A percentile compares a stretch with the other conserved stretches of the same genome.
Evolutionary conservation across 2,329 filamentous ascomycete genomes (phyloP).

Genomic region (Diaporthe australafricana): DNA sequence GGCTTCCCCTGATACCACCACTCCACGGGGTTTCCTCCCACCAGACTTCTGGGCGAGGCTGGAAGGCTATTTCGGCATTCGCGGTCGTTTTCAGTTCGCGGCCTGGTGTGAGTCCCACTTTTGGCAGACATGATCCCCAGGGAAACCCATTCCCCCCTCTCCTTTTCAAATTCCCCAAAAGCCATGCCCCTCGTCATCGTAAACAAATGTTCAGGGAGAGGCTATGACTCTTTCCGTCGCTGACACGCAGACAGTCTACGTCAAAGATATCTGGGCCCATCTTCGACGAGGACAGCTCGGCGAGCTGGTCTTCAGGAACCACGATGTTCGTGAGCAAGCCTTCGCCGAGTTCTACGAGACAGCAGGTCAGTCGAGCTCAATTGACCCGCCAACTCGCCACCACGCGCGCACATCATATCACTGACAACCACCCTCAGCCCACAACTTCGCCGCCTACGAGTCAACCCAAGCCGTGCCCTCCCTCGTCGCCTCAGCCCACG

Average conservation of each 20-base stretch:
- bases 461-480: slow-evolving; percentile 31
- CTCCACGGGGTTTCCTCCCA: neutral
- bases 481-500: slow-evolving; percentile 39
- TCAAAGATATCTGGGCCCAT: slow-evolving; percentile 16
- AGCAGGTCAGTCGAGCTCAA: neutral
- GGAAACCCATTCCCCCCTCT: neutral
- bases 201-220: neutral
- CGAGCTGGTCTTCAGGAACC: slow-evolving; percentile 13
- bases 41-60: slow-evolving; percentile 1
- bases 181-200: neutral
- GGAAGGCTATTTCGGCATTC: neutral
- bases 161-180: neutral
- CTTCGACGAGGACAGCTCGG: slow-evolving; percentile 25
- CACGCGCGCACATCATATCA: too few relatives aligned
- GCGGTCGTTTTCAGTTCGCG: neutral
- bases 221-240: neutral
- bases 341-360: slow-evolving; percentile 31
- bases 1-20: slow-evolving; percentile 6
- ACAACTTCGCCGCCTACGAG: slow-evolving; percentile 31
- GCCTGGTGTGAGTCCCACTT: slow-evolving; percentile 6
- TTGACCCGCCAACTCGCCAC: neutral
- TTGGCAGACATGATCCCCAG: neutral
- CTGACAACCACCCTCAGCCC: slow-evolving; percentile 2
- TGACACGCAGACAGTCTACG: slow-evolving; percentile 16
- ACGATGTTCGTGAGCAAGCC: slow-evolving; percentile 16